Conservation (phyloP, 805 yeast species). For the Helenozyma baotianmanensis region DNA sequence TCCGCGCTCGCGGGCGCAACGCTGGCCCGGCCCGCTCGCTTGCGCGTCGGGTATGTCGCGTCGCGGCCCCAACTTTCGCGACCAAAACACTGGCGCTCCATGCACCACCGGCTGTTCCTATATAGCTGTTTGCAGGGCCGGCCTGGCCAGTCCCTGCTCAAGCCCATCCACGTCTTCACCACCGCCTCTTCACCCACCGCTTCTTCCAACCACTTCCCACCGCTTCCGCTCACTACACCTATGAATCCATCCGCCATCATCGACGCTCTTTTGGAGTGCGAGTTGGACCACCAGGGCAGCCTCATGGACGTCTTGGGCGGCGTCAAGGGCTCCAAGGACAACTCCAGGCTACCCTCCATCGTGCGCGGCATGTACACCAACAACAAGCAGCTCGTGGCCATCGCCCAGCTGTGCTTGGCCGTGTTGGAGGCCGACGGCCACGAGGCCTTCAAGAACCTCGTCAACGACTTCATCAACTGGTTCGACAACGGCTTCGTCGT, state of each 20-base stretch:
- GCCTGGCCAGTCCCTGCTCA: too few relatives aligned
- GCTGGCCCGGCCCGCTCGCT: too few relatives aligned
- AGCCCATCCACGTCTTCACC: too few relatives aligned
- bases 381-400: conserved; percentile 25
- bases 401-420: conserved; percentile 13
- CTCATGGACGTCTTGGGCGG: conserved; percentile 33
- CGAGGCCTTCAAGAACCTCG: conserved; percentile 29
- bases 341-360: conserved; percentile 23
- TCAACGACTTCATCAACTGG: conserved; percentile 38
- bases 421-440: conserved; percentile 12
- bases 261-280: conserved; percentile 18
- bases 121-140: too few relatives aligned
- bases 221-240: too few relatives aligned
- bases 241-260: neutral
- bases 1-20: too few relatives aligned
- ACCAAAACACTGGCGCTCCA: too few relatives aligned
- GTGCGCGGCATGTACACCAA: conserved; percentile 39
- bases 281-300: conserved; percentile 28
- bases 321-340: conserved; percentile 26
- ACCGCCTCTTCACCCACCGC: too few relatives aligned
- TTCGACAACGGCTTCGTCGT: conserved; percentile 30
- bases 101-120: too few relatives aligned
- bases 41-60: too few relatives aligned
- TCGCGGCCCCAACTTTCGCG: too few relatives aligned
- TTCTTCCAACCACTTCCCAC: too few relatives aligned